Conservation (phyloP, 768 basidiomycete genomes). For the Pisolithus microcarpus region DNA sequence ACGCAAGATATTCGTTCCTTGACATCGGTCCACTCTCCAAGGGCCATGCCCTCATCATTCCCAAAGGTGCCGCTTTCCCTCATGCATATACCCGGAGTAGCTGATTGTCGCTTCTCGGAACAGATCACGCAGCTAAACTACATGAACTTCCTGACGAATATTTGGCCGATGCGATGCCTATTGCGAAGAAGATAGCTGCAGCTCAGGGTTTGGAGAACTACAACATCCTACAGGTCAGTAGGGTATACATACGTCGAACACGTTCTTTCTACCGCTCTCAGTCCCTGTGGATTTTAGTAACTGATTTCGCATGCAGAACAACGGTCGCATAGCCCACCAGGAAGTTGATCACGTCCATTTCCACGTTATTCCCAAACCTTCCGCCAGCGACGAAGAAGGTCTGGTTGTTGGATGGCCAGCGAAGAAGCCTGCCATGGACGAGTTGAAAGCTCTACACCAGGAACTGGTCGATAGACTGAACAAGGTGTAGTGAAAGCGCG, state of each 20-base stretch:
- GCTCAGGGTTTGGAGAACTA: constrained; percentile 73
- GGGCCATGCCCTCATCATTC: constrained; percentile 89
- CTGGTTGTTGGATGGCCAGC: constrained; percentile 69
- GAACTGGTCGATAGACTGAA: constrained; percentile 15
- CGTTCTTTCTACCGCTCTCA: too few species aligned
- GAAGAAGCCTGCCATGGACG: constrained; percentile 12
- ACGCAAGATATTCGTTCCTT: constrained; percentile 71
- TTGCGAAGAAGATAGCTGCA: constrained; percentile 82
- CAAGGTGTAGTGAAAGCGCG: not conserved
- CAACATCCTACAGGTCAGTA: constrained; percentile 67
- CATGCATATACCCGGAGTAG: not conserved
- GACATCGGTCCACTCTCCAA: constrained; percentile 87
- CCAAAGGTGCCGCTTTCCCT: constrained; percentile 60
- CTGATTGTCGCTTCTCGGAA: not conserved
- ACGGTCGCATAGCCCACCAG: constrained; percentile 58
- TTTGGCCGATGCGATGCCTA: constrained; percentile 65
- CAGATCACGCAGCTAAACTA: constrained; percentile 82
- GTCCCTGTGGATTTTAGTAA: not conserved
- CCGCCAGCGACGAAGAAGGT: constrained; percentile 56
- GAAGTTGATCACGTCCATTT: constrained; percentile 86
- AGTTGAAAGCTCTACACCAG: constrained; percentile 16
- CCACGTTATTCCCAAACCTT: constrained; percentile 89
- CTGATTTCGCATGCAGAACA: constrained; percentile 41
- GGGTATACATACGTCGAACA: not conserved
- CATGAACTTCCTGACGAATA: constrained; percentile 86